phyloP scores from a whole-genome alignment of 202 grass and related monocot genomes.

The Musa balbisiana region DNA sequence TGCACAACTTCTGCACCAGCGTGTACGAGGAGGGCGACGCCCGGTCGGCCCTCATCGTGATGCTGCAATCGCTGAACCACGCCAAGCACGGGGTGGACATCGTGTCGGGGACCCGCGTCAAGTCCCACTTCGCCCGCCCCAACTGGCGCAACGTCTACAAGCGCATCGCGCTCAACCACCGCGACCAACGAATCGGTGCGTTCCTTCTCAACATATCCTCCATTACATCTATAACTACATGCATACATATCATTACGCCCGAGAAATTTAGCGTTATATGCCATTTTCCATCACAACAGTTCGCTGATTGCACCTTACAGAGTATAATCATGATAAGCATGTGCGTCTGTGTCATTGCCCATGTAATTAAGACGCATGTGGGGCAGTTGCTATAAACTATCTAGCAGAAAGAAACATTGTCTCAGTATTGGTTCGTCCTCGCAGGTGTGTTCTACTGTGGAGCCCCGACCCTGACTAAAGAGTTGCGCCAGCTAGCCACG shows the following conservation, averaged over 20 bases:
- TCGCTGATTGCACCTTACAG: too few species aligned
- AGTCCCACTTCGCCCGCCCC: constrained; percentile 86
- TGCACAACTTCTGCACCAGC: constrained; percentile 96
- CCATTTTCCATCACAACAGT: too few species aligned
- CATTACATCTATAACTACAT: too few species aligned
- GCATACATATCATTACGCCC: too few species aligned
- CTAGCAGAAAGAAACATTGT: too few species aligned
- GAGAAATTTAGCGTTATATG: too few species aligned
- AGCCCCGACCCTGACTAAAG: background rate
- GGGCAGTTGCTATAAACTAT: too few species aligned
- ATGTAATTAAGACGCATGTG: too few species aligned
- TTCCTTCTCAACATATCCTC: background rate
- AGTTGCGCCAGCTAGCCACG: background rate
- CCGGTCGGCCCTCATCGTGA: constrained; percentile 67
- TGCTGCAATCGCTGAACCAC: constrained; percentile 83
- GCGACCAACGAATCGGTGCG: constrained; percentile 67
- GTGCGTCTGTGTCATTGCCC: too few species aligned
- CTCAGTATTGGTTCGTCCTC: background rate
- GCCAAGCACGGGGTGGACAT: constrained; percentile 75
- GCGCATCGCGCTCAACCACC: constrained; percentile 90
- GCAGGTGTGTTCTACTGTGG: constrained; percentile 11
- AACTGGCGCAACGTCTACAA: constrained; percentile 96
- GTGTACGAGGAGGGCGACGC: constrained; percentile 90
- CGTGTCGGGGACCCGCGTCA: constrained; percentile 80
- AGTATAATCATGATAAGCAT: too few species aligned